Percentiles rank a stretch among this genome's conserved stretches.
Conservation (phyloP, 2,329 filamentous ascomycete genomes). For the Ascosphaera acerosa region DNA sequence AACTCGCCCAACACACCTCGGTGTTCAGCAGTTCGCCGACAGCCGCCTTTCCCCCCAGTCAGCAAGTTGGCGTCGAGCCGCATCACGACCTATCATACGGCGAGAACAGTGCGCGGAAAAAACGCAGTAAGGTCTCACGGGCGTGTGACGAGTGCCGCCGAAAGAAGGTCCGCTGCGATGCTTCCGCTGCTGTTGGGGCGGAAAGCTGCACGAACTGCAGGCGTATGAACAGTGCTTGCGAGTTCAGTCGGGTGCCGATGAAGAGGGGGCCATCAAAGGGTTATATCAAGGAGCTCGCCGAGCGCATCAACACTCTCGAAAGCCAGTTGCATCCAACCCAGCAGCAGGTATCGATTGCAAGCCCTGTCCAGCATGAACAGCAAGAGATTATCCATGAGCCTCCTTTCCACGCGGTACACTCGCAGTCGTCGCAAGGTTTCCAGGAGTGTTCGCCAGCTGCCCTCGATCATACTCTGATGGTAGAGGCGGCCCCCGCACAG, state of each 20-base stretch:
- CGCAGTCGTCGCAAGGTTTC: constrained; percentile 17
- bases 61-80: constrained; percentile 20
- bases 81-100: constrained; percentile 26
- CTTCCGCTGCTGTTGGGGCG: constrained; percentile 44
- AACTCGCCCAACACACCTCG: neutral
- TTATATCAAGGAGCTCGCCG: constrained; percentile 73
- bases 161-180: constrained; percentile 75
- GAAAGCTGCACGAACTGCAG: constrained; percentile 61
- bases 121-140: constrained; percentile 64
- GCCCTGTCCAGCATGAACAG: constrained; percentile 13
- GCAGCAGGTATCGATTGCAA: constrained; percentile 8
- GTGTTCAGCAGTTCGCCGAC: neutral
- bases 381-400: constrained; percentile 21
- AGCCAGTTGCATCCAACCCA: constrained; percentile 35
- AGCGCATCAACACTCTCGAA: constrained; percentile 60
- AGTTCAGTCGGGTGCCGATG: constrained; percentile 70
- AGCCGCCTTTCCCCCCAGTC: constrained; percentile 15
- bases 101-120: constrained; percentile 40
- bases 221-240: constrained; percentile 47
- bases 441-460: constrained; percentile 30
- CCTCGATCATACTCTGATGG: constrained; percentile 11
- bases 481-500: constrained; percentile 3
- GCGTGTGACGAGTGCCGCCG: constrained; percentile 74
- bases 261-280: constrained; percentile 79
- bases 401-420: constrained; percentile 5